phyloP scores from a whole-genome alignment of 192 early-diverging fungal species.

The Entomortierella lignicola region DNA sequence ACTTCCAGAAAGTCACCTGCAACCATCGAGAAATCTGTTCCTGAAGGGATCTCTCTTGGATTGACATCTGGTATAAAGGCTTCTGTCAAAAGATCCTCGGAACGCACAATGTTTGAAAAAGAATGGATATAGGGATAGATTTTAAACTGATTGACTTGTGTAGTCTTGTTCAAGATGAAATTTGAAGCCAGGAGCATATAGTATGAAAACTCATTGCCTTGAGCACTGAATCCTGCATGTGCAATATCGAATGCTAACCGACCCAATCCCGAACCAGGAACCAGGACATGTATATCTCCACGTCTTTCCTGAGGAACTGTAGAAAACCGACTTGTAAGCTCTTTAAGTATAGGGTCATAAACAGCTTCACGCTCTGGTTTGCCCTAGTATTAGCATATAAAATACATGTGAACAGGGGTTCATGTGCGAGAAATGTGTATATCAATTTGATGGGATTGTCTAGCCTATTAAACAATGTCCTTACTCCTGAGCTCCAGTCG shows the following conservation, averaged over 20 bases:
- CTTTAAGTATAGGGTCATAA: slow-evolving; percentile 84
- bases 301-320: slow-evolving; percentile 63
- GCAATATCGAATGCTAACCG: slow-evolving; percentile 93
- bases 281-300: slow-evolving; percentile 77
- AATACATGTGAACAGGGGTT: no score
- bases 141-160: slow-evolving; percentile 64
- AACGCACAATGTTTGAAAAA: slow-evolving; percentile 81
- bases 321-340: slow-evolving; percentile 70
- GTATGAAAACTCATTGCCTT: slow-evolving; percentile 97
- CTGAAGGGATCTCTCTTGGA: slow-evolving; percentile 70
- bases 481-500: slow-evolving; percentile 91
- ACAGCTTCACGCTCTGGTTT: slow-evolving; percentile 78
- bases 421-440: no score
- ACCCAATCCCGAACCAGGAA: slow-evolving; percentile 97
- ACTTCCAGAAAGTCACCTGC: slow-evolving; percentile 98
- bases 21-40: slow-evolving; percentile 93
- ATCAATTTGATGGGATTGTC: no score
- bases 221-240: slow-evolving; percentile 76
- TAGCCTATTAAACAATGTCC: no score
- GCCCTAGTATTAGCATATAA: slow-evolving; percentile 60
- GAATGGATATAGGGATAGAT: slow-evolving; percentile 95
- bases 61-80: slow-evolving; percentile 89
- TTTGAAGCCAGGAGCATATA: slow-evolving; percentile 96
- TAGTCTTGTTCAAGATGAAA: slow-evolving; percentile 90
- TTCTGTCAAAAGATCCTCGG: slow-evolving; percentile 71